phyloP scores from a whole-genome alignment of 208 protist genomes.

The Trypanosoma grayi region DNA sequence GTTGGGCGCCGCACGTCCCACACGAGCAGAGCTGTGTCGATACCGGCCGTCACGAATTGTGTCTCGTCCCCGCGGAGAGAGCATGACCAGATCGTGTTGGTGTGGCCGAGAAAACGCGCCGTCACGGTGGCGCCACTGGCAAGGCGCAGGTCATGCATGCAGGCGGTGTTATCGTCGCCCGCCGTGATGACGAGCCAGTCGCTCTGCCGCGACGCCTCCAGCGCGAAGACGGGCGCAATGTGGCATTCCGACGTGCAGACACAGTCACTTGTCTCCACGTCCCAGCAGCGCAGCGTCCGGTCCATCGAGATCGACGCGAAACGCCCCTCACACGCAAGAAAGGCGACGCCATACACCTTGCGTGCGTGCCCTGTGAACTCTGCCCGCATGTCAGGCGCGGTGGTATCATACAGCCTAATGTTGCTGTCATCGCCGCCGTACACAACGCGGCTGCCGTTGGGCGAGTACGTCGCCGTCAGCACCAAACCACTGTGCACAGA shows the following conservation, averaged over 20 bases:
- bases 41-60: conserved; percentile 53
- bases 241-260: conserved; percentile 32
- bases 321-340: conserved; percentile 31
- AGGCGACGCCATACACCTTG: conserved; percentile 57
- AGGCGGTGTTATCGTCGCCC: conserved; percentile 50
- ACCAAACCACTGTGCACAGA: conserved; percentile 13
- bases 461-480: conserved; percentile 19
- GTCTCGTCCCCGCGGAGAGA: conserved; percentile 39
- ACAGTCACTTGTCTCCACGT: conserved; percentile 38
- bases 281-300: conserved; percentile 47
- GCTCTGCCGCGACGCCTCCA: conserved; percentile 29
- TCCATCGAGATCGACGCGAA: conserved; percentile 65
- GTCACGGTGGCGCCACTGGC: conserved; percentile 34
- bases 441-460: conserved; percentile 19
- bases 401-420: conserved; percentile 19
- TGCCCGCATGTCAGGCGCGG: neutral
- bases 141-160: conserved; percentile 64
- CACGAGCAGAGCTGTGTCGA: conserved; percentile 56
- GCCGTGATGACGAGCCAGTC: conserved; percentile 48
- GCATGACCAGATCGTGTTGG: conserved; percentile 57
- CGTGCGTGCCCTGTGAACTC: conserved; percentile 42
- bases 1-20: conserved; percentile 56
- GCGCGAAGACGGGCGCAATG: conserved; percentile 55
- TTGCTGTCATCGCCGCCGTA: conserved; percentile 23
- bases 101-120: conserved; percentile 46